Evolutionary conservation across 2,329 filamentous ascomycete genomes (phyloP), one percentile per base, ranked within the genome.

Genomic region (Mycocentrospora acerina): DNA sequence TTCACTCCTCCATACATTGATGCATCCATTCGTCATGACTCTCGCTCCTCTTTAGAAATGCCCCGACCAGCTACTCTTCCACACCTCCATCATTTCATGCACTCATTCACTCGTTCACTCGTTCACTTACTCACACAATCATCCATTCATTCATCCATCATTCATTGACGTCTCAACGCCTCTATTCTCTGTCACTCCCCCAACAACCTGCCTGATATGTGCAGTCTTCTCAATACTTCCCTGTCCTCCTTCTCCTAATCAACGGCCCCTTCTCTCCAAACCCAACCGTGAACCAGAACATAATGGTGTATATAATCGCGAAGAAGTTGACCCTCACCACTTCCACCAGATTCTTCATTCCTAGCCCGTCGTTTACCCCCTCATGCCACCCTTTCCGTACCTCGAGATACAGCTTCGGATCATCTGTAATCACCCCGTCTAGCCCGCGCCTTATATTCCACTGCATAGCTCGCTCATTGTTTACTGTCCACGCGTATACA

Each of bases 401-500:
- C 29, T 84, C 77, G 16, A 82, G 60, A 57, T 83, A 91, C 49
- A 78, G 67, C 59, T 78, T 78, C 1, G 88, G 87, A 52, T 95
- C 83, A 59, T 96, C 90, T 0, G 90, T 95, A 36, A 95, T 83
- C 4, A 95, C 85, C 1, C 88, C 90, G 53, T 95, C 87, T 1
- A 95, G 71, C 3, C 67, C 63, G 28, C 78, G 70, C 18, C 74
- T 67, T 24, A 95, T 80, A 48, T 81, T 78, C 88, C 89, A 95
- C 54, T 82, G 78, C 90, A 97, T 96, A 68, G 82, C 79, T 33
- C 76, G 73, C 46, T 80, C 78, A 11, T 85, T 78, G 62, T 97
- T 95, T 34, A 95, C 86, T 0, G 90, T 96, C 91, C 91, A 97
- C 0, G 82, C 78, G 55, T 85, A 83, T 4, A 96, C 71, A 4